Evolutionary conservation across 257 asterid species (phyloP).

Genomic region (Capsicum baccatum): DNA sequence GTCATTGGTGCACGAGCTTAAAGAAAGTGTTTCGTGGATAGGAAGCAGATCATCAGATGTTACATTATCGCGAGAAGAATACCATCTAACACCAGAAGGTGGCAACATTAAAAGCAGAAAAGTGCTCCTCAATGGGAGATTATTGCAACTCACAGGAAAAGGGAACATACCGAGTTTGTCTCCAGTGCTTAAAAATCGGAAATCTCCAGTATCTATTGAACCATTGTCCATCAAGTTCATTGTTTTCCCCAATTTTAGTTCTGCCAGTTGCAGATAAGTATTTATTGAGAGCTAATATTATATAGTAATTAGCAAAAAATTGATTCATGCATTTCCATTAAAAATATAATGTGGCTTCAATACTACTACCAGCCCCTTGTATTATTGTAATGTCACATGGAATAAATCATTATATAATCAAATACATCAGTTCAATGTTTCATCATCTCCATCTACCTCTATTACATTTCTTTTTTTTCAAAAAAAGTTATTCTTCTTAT

Average conservation of each 20-base stretch:
- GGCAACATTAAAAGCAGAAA: conserved; percentile 59
- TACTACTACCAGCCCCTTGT: neutral
- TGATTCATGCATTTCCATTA: neutral
- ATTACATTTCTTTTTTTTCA: neutral
- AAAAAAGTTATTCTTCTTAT: too few species aligned
- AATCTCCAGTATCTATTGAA: conserved; percentile 50
- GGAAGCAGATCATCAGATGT: conserved; percentile 70
- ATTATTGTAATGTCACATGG: neutral
- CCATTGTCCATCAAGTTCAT: conserved; percentile 78
- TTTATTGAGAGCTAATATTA: neutral
- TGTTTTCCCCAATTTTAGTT: conserved; percentile 61
- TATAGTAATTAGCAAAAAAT: too few species aligned
- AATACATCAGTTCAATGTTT: neutral
- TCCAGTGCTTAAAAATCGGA: conserved; percentile 43
- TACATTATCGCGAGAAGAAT: conserved; percentile 63
- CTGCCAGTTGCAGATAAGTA: conserved; percentile 53
- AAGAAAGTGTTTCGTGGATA: conserved; percentile 69
- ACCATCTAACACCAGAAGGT: conserved; percentile 66
- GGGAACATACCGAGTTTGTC: conserved; percentile 58
- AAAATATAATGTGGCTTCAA: neutral
- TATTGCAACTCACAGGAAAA: conserved; percentile 49
- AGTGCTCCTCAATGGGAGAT: conserved; percentile 64
- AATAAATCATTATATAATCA: neutral
- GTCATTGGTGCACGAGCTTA: conserved; percentile 52
- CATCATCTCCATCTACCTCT: neutral